Base-by-base conservation (phyloP, 805 yeast genomes). In the Cyberlindnera petersonii region DNA sequence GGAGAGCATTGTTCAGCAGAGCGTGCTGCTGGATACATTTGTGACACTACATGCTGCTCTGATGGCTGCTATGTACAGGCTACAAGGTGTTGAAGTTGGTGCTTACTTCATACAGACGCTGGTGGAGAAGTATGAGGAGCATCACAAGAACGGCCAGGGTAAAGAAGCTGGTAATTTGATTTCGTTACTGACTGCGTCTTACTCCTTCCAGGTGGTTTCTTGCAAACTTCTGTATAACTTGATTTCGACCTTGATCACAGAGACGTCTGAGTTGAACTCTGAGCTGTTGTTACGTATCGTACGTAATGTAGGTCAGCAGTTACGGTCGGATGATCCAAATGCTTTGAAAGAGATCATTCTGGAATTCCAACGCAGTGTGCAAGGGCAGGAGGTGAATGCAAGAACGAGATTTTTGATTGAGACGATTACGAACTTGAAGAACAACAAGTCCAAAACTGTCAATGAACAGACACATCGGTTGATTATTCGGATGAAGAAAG, bases 81-180 rank as follows among this genome's bases (percentile, higher is more conserved):
- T 79, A 16, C 84, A 85, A 49, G 98, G 98, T 16, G 76, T 80
- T 26, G 96, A 87, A 46, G 83, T 87, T 59, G 97, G 96, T 43
- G 98, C 97, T 0, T 74, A 68, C 49, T 82, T 88, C 43, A 69
- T 88, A 24, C 98, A 93, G 56, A 69, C 76, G 0, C 56, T 85
- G 39, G 84, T 89, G n/a, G 95, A 86, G 44, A 71, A 68, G 40
- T 77, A 85, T 50, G 79, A 82, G 26, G 52, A 52, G 4, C 58
- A 52, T 37, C 65, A 71, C 28, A 55, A 61, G 5, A 60, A 60
- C 5, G 72, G 69, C 36, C 64, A 60, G 7, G 47, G 61, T n/a
- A 74, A 72, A 44, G 78, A 76, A 46, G 70, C 79, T 4, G 68
- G 76, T 14, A 91, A 91, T 54, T 56, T 86, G 37, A 61, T 85